These are phyloP conservation scores for Nigrospora osmanthi DNA, from an alignment of 2,329 filamentous ascomycete species.

Conservation along the genomic window DNA sequence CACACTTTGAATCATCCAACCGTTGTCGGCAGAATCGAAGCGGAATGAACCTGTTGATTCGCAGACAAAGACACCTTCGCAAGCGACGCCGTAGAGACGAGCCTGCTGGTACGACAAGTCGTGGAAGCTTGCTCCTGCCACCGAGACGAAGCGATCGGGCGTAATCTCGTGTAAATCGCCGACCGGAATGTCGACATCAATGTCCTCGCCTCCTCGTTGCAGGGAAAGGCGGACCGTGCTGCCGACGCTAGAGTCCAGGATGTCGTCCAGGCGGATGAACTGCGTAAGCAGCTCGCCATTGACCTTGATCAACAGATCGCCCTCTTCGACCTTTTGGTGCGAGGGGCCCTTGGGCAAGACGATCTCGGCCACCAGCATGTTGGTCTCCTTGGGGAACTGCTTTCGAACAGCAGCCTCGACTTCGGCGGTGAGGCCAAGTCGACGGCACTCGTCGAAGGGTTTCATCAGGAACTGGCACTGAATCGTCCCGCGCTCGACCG, in stretches of 20 bases:
- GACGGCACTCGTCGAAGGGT: slow-evolving; percentile 92
- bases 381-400: slow-evolving; percentile 84
- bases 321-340: slow-evolving; percentile 81
- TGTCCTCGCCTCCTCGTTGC: slow-evolving; percentile 80
- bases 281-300: slow-evolving; percentile 90
- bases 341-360: slow-evolving; percentile 86
- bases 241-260: slow-evolving; percentile 81
- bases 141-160: slow-evolving; percentile 89
- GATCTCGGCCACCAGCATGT: slow-evolving; percentile 95
- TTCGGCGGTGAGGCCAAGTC: slow-evolving; percentile 73
- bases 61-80: slow-evolving; percentile 89
- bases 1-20: slow-evolving; percentile 88
- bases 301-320: slow-evolving; percentile 87
- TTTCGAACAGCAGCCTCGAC: slow-evolving; percentile 83
- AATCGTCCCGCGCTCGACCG: slow-evolving; percentile 87
- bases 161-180: slow-evolving; percentile 92
- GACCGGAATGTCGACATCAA: slow-evolving; percentile 77
- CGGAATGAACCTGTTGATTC: slow-evolving; percentile 93
- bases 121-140: slow-evolving; percentile 92
- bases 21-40: slow-evolving; percentile 82
- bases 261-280: slow-evolving; percentile 85
- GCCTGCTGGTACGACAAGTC: slow-evolving; percentile 96
- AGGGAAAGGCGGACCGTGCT: slow-evolving; percentile 71
- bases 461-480: slow-evolving; percentile 97
- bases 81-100: slow-evolving; percentile 86